Conservation (phyloP, 768 basidiomycete species). For the Chalciporus chontae region DNA sequence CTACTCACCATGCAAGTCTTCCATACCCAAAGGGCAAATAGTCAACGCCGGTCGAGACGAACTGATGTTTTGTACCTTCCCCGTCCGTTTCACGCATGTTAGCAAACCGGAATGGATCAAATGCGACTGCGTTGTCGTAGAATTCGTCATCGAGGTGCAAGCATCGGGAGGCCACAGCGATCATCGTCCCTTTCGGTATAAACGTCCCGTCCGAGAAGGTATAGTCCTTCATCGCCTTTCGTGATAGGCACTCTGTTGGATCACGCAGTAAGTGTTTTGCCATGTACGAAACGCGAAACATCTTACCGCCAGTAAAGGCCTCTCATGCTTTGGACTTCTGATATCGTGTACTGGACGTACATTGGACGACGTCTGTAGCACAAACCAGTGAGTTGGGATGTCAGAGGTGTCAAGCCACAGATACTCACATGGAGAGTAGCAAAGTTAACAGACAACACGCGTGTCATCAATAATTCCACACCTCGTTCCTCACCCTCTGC, state of each 20-base stretch:
- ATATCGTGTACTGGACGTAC: background rate
- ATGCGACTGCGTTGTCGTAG: conserved; percentile 34
- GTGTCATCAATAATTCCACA: conserved; percentile 18
- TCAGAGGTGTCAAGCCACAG: background rate
- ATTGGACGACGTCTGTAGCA: conserved; percentile 8
- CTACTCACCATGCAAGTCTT: conserved; percentile 17
- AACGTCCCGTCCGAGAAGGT: conserved; percentile 36
- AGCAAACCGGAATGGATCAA: conserved; percentile 48
- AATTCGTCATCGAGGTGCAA: conserved; percentile 11
- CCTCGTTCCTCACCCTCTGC: conserved; percentile 14
- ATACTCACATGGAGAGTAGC: conserved; percentile 22
- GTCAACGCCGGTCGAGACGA: conserved; percentile 30
- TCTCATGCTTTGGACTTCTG: conserved; percentile 27
- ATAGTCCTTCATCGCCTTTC: conserved; percentile 29
- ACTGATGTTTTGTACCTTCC: conserved; percentile 33
- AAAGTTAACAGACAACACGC: conserved; percentile 16
- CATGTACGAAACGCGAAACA: background rate
- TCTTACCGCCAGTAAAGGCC: conserved; percentile 16
- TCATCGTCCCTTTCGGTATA: conserved; percentile 27
- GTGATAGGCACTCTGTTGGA: conserved; percentile 23
- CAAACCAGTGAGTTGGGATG: background rate
- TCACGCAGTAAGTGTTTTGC: background rate
- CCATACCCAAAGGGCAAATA: conserved; percentile 37
- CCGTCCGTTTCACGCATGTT: conserved; percentile 31
- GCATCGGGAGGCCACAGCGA: conserved; percentile 21